Evolutionary conservation across 306 rosid genomes (phyloP).

Genomic region (Erythrophleum fordii): DNA sequence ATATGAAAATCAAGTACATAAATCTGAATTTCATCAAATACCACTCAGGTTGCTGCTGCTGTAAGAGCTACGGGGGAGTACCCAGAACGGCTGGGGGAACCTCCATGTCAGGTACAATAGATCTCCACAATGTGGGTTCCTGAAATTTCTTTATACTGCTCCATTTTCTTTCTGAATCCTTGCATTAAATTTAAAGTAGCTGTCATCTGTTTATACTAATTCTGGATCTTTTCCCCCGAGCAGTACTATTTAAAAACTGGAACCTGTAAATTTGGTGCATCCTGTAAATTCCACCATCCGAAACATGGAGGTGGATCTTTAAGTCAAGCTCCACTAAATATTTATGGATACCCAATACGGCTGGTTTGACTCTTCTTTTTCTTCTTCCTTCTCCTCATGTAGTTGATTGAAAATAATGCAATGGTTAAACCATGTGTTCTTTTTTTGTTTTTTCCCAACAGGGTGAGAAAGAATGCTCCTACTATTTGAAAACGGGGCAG

Average conservation of each 20-base stretch:
- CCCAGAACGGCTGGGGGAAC: constrained; percentile 86
- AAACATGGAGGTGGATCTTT: constrained; percentile 80
- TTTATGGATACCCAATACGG: constrained; percentile 81
- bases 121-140: constrained; percentile 19
- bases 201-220: constrained; percentile 13
- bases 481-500: constrained; percentile 97
- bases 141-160: background rate
- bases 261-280: constrained; percentile 90
- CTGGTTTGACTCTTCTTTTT: constrained; percentile 54
- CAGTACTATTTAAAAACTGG: constrained; percentile 93
- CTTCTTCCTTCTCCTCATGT: background rate
- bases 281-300: constrained; percentile 94
- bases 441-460: constrained; percentile 38
- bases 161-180: background rate
- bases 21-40: constrained; percentile 30
- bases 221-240: constrained; percentile 34
- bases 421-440: constrained; percentile 27
- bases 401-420: constrained; percentile 5
- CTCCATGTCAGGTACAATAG: constrained; percentile 76
- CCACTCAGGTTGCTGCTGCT: constrained; percentile 73
- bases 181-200: background rate
- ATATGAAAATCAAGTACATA: background rate
- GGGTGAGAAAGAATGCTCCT: constrained; percentile 97
- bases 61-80: constrained; percentile 97
- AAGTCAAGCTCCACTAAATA: constrained; percentile 80